Base-by-base conservation (phyloP, 2,329 filamentous ascomycete genomes). In the Capronia coronata region DNA sequence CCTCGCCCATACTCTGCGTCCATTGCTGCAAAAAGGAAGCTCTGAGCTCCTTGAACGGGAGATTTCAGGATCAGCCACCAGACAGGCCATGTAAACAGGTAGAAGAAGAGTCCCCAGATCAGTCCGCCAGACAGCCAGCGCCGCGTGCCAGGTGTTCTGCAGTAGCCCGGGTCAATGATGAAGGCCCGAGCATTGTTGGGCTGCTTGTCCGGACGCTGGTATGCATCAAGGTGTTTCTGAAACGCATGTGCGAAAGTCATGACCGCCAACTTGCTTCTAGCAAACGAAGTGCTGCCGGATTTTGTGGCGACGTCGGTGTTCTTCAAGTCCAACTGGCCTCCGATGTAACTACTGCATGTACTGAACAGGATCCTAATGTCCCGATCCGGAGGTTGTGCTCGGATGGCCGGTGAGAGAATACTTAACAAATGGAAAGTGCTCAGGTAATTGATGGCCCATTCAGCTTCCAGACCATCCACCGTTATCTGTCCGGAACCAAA, bases 391-490 rank as follows among this genome's bases (percentile, higher is more conserved):
- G 93, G 93, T 68, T 98, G 93, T 1, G 86, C 88, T 58, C 88
- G 81, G 52, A 98, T 76, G 0, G 93, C 91, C 0, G 93, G 93
- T 60, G 85, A 93, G 29, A 98, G 75, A 23, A 98, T 94, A 57
- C 86, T 87, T 38, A 98, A 76, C 2, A 98, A 76, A 64, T 98
- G 94, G 70, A 96, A 97, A 67, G 96, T 97, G 56, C 89, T 85
- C 32, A 98, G 77, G 67, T 89, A 98, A 65, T 98, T 98, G 61
- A 97, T 75, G 71, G 89, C 88, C 90, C 90, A 97, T 53, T 86
- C 91, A 58, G 84, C 78, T 64, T 97, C 91, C 11, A 97, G 72
- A 1, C 88, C 89, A 63, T 96, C 89, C 4, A 75, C 69, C 0
- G 89, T 94, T 57, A 78, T 71, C 1, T 67, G 71, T 22, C 78